Conservation (phyloP, 2,329 filamentous ascomycete species). For the Fusarium anthophilum region DNA sequence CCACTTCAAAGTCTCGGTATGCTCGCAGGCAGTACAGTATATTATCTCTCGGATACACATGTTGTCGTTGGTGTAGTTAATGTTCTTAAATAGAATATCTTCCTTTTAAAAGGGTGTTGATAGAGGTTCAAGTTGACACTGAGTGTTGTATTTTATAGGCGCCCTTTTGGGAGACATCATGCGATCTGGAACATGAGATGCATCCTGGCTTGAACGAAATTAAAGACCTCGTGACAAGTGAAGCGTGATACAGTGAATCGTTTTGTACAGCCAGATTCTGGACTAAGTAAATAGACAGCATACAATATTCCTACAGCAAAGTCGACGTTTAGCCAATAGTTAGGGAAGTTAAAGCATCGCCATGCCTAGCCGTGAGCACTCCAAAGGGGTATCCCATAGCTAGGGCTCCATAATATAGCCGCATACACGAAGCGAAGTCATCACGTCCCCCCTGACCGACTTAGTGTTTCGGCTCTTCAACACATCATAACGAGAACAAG, state of each 20-base stretch:
- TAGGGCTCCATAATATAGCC: no score
- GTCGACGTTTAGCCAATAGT: not conserved
- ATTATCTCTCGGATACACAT: not conserved
- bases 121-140: not conserved
- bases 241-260: accelerated
- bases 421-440: not conserved
- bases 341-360: not conserved
- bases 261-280: accelerated
- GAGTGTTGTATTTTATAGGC: not conserved
- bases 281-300: no score
- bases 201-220: accelerated
- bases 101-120: accelerated
- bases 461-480: accelerated
- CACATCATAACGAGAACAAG: not conserved
- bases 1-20: not conserved
- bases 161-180: not conserved
- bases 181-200: accelerated
- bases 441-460: no score
- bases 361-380: no score
- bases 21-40: not conserved
- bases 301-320: accelerated
- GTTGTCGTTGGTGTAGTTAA: accelerated
- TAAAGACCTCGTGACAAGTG: not conserved
- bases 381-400: no score
- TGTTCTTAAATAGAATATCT: accelerated